Evolutionary conservation across 2,329 filamentous ascomycete genomes (phyloP), one percentile per base, ranked within the genome.

Genomic region (Rutstroemia sydowiana): DNA sequence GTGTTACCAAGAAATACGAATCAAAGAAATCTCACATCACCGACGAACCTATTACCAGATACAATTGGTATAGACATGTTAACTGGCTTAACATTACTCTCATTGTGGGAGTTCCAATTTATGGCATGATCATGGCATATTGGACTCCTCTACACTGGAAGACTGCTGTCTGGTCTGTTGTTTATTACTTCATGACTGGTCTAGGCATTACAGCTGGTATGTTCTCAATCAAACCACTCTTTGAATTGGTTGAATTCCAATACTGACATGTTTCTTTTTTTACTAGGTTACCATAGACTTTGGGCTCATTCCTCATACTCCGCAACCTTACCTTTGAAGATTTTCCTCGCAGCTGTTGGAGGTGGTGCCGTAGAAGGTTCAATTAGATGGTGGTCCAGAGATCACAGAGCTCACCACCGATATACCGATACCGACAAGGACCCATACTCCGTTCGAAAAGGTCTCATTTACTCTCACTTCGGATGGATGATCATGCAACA

Each of bases 401-500:
- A 85, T 66, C 89, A 95, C 74, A 84, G 89, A 61, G 86, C 88
- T 64, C 88, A 95, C 70, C 88, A 95, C 77, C 81, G 89, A 64
- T 95, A 93, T 70, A 95, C 89, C 74, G 89, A 95, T 68, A 95
- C 88, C 65, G 87, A 91, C 34, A 93, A 93, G 76, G 88, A 95
- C 62, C 89, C 88, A 45, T 95, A 95, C 76, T 91, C 87, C 21
- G 88, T 95, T 62, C 84, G 87, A 73, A 95, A 95, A 77, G 88
- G 88, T 61, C 78, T 93, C 45, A 72, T 89, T 61, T 92, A 91
- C 78, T 89, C 81, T 48, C 85, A 89, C 73, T 75, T 95, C 52
- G 88, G 88, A 64, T 95, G 88, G 88, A 93, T 95, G 87, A 72
- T 95, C 65, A 83, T 95, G 78, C 92, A 92, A 78, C 88, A 95